Conservation (phyloP, 1,284 basidiomycete genomes). For the Apiotrichum laibachii region DNA sequence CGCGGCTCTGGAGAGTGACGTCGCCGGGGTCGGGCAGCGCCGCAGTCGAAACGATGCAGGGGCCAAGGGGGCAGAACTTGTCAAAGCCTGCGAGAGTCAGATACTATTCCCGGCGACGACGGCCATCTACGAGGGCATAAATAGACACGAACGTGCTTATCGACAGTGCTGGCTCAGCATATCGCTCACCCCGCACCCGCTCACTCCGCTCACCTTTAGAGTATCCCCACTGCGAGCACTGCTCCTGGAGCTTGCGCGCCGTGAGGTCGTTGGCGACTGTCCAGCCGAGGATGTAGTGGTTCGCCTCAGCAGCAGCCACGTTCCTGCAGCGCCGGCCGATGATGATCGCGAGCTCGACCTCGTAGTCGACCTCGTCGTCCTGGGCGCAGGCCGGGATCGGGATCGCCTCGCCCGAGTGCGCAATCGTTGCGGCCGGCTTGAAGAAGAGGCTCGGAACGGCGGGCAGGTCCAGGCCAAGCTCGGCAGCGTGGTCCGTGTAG, state of each 20-base stretch:
- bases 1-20: constrained; percentile 62
- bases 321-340: constrained; percentile 76
- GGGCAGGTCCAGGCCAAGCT: constrained; percentile 24
- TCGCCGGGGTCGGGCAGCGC: constrained; percentile 68
- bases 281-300: constrained; percentile 78
- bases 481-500: constrained; percentile 33
- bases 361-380: constrained; percentile 75
- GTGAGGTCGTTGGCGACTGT: constrained; percentile 78
- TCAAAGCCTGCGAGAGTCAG: constrained; percentile 60
- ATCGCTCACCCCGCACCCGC: no score
- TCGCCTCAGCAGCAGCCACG: constrained; percentile 68
- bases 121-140: neutral
- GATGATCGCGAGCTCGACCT: constrained; percentile 80
- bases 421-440: constrained; percentile 70
- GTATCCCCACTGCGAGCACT: constrained; percentile 69
- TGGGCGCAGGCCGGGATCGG: constrained; percentile 67
- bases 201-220: constrained; percentile 63
- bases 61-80: constrained; percentile 61
- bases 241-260: constrained; percentile 71
- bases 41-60: constrained; percentile 66
- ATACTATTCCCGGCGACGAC: neutral
- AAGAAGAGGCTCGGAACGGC: constrained; percentile 73
- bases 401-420: constrained; percentile 66
- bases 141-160: neutral
- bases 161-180: neutral